Evolutionary conservation across 108 stramenopile species (phyloP).

Genomic region (Phaeodactylum tricornutum): DNA sequence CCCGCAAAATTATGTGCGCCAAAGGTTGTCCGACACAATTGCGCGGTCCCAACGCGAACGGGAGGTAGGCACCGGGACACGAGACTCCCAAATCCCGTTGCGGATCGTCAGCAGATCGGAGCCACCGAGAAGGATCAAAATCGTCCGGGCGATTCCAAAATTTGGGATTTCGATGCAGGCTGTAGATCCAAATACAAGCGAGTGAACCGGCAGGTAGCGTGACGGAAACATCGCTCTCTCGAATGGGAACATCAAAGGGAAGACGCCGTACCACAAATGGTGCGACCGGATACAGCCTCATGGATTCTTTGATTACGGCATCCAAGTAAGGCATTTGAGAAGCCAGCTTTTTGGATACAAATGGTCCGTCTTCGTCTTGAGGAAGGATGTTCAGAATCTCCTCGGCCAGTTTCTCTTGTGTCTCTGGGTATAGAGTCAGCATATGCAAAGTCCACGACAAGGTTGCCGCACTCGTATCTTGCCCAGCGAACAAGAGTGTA

Average conservation of each 20-base stretch:
- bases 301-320: conserved; percentile 83
- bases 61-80: conserved; percentile 83
- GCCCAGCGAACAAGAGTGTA: conserved; percentile 88
- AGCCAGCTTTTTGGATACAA: conserved; percentile 32
- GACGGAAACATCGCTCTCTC: conserved; percentile 6
- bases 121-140: conserved; percentile 85
- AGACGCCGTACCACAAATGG: conserved; percentile 83
- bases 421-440: conserved; percentile 62
- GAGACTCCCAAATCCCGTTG: conserved; percentile 42
- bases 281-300: conserved; percentile 90
- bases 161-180: conserved; percentile 79
- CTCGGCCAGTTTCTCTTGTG: conserved; percentile 40
- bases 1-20: conserved; percentile 72
- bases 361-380: background rate
- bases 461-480: conserved; percentile 91
- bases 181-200: conserved; percentile 89
- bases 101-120: conserved; percentile 17
- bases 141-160: conserved; percentile 79
- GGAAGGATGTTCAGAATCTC: conserved; percentile 41
- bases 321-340: conserved; percentile 64
- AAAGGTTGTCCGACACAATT: conserved; percentile 91
- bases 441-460: conserved; percentile 89
- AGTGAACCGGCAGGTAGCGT: conserved; percentile 60
- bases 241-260: conserved; percentile 31
- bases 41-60: conserved; percentile 83